Evolutionary conservation across 768 basidiomycete species (phyloP), one percentile per base, ranked within the genome.

Genomic region (Phanerodontia chrysosporium): DNA sequence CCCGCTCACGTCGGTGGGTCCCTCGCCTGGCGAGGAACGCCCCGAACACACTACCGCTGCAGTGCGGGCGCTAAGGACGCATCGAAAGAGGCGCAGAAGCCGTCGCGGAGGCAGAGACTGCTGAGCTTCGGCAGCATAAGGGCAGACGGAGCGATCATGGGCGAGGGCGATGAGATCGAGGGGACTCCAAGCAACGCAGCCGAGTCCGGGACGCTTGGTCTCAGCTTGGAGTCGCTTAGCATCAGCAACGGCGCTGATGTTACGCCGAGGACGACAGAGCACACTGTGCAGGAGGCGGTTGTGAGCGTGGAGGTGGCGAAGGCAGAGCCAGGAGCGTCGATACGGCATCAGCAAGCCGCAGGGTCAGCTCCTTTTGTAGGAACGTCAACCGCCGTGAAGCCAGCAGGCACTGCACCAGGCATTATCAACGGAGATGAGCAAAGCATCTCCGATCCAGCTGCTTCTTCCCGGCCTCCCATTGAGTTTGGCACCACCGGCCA

Each of bases 71-170:
- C n/a, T 22, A 51, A 18, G 28, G 39, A 21, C 35, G 57, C n/a
- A n/a, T 29, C 49, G 28, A 51, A 21, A 21, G 49, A 51, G 18
- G 49, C 49, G 10, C 49, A 51, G 49, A 30, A 51, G 32, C 30
- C 49, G 18, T 21, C 49, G 29, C 39, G 51, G 16, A 46, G 58
- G 36, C 62, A 66, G 9, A 58, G 69, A 62, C 70, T 72, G 52
- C 75, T 85, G 42, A 73, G 82, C 5, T 85, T 85, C 65, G 84
- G 84, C 7, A 83, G 78, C 55, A 81, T 83, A 56, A 71, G 69
- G 39, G 58, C 70, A 24, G 60, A 67, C 2, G 75, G 69, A 0
- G 59, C 69, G 18, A 66, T 64, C 36, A 56, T 65, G 44, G 58
- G 52, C 22, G 58, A 58, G 3, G 62, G 55, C 28, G 56, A 55